Percentiles rank a stretch among this genome's conserved stretches.
Conservation (phyloP, 257 asterid species). For the Solanum arcanum region DNA sequence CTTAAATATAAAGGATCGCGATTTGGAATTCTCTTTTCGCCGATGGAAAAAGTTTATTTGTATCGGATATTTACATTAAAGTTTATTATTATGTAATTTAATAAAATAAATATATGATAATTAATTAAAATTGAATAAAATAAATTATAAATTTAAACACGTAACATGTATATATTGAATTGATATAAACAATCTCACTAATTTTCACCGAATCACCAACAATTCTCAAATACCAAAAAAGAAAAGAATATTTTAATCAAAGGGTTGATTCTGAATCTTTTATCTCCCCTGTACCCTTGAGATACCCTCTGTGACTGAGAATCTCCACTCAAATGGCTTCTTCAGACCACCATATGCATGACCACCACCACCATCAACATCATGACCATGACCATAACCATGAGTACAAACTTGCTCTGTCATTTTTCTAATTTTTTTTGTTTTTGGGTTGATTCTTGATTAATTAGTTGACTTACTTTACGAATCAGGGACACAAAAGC, state of each 20-base stretch:
- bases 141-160: too few species aligned
- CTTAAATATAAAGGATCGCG: neutral
- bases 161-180: too few species aligned
- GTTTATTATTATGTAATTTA: too few species aligned
- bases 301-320: neutral
- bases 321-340: conserved; percentile 41
- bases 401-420: conserved; percentile 17
- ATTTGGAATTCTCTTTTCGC: neutral
- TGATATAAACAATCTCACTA: accelerated
- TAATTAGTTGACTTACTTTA: neutral
- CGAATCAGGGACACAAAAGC: conserved; percentile 37
- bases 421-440: neutral
- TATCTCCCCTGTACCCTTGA: neutral
- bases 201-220: neutral
- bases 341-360: conserved; percentile 16
- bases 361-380: neutral
- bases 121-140: too few species aligned
- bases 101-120: accelerated
- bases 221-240: neutral
- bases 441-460: neutral
- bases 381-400: neutral
- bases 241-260: neutral
- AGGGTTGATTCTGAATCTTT: neutral
- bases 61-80: accelerated
- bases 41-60: too few species aligned